phyloP scores from a whole-genome alignment of 805 yeast species.

The Saturnispora serradocipensis region DNA sequence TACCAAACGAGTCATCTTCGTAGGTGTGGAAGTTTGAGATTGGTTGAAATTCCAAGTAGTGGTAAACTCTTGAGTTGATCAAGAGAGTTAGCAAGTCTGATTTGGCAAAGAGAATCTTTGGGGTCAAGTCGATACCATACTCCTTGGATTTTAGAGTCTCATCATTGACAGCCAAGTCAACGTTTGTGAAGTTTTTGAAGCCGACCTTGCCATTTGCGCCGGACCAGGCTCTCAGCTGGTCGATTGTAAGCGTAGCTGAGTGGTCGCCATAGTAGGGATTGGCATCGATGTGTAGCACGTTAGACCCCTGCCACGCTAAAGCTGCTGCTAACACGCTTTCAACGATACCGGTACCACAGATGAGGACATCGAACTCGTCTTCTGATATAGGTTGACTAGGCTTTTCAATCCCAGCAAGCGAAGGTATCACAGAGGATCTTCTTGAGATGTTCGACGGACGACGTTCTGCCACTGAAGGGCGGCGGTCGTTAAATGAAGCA shows the following conservation, averaged over 20 bases:
- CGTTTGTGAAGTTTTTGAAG: constrained; percentile 39
- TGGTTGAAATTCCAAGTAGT: constrained; percentile 87
- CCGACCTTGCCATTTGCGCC: constrained; percentile 33
- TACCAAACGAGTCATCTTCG: constrained; percentile 85
- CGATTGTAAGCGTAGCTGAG: constrained; percentile 76
- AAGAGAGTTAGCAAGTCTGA: constrained; percentile 77
- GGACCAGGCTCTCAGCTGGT: constrained; percentile 81
- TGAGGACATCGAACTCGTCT: constrained; percentile 71
- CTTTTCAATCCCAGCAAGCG: constrained; percentile 68
- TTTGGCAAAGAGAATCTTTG: constrained; percentile 80
- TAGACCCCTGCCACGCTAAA: constrained; percentile 96
- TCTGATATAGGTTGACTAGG: constrained; percentile 56
- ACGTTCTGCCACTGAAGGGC: constrained; percentile 42
- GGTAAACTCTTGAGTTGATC: constrained; percentile 77
- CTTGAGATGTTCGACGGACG: constrained; percentile 27
- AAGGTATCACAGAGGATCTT: constrained; percentile 45
- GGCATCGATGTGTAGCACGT: constrained; percentile 80
- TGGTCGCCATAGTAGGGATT: constrained; percentile 85
- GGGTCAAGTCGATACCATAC: constrained; percentile 82
- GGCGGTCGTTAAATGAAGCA: constrained; percentile 54
- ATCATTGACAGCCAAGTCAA: constrained; percentile 71
- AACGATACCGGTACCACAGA: constrained; percentile 86
- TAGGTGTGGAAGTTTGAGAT: constrained; percentile 85
- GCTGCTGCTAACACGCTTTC: constrained; percentile 90
- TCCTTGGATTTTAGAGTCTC: constrained; percentile 49